A percentile compares a stretch with the other conserved stretches of the same genome.
phyloP scores from a whole-genome alignment of 2,329 filamentous ascomycete species.

The Zarea fungicola region DNA sequence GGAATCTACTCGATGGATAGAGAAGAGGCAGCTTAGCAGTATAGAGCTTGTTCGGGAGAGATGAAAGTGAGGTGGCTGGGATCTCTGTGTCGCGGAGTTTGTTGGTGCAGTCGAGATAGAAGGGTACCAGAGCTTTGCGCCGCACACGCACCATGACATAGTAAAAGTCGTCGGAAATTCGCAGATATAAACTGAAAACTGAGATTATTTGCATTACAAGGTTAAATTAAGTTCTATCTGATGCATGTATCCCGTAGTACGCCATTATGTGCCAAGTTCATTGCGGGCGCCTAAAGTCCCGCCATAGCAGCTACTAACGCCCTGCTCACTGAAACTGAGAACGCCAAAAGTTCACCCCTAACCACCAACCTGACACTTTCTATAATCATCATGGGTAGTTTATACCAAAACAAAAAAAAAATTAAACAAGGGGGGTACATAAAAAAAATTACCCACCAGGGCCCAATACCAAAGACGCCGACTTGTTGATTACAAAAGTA shows the following conservation, averaged over 20 bases:
- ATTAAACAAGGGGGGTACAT: neutral
- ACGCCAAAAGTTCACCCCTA: neutral
- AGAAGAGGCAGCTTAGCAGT: neutral
- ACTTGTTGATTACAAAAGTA: slow-evolving; percentile 1
- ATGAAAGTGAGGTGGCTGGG: slow-evolving; percentile 14
- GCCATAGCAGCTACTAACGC: slow-evolving; percentile 10
- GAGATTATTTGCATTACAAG: neutral
- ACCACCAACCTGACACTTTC: slow-evolving; percentile 4
- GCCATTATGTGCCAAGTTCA: slow-evolving; percentile 1
- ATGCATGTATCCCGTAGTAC: slow-evolving; percentile 3
- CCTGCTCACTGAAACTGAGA: slow-evolving; percentile 8
- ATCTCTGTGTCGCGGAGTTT: slow-evolving; percentile 3
- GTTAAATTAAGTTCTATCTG: neutral
- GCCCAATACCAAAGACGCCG: slow-evolving; percentile 3
- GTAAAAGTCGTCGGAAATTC: neutral
- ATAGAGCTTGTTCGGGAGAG: neutral
- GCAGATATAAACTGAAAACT: neutral
- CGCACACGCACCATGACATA: neutral
- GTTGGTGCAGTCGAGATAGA: slow-evolving; percentile 10
- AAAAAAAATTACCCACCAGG: slow-evolving; percentile 2
- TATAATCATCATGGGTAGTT: neutral
- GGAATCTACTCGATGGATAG: neutral
- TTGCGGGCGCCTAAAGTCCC: neutral
- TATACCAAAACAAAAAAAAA: neutral
- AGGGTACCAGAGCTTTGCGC: slow-evolving; percentile 5